Evolutionary conservation across 2,329 filamentous ascomycete genomes (phyloP), one percentile per base, ranked within the genome.

Genomic region (Colletotrichum chrysophilum): DNA sequence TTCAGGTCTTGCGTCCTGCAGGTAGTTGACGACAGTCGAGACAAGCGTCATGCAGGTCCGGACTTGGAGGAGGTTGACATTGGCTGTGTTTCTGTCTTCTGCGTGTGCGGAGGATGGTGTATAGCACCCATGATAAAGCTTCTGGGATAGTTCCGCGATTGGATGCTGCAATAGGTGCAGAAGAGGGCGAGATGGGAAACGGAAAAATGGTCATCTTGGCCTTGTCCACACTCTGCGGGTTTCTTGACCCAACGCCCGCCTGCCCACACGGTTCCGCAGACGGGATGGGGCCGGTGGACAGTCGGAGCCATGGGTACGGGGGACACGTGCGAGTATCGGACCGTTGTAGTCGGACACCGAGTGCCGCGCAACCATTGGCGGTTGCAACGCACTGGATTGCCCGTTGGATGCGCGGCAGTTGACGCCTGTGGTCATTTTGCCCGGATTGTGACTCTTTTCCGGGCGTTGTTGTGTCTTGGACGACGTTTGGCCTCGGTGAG

Each of bases 401-500:
- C 16, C 34, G 38, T 21, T 52, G 26, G 43, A 43, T 64, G 32
- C 32, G 64, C 32, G 34, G 70, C 64, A 65, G n/a, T 43, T 32
- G 26, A 24, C 7, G 26, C n/a, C 13, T 43, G 21, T 28, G 56
- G 64, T 36, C 70, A 32, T 36, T 43, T 52, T 66, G 52, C 32
- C 64, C 64, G 24, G 32, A 30, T 56, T 36, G 30, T 74, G 66
- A 66, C 66, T 60, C 60, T 28, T 61, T 48, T 18, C 30, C 66
- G 66, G 65, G 65, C 72, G 56, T 56, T 32, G 24, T 43, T 43
- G 26, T 62, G 38, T 75, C 68, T 75, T 56, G 72, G 38, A 62
- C 26, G 55, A 48, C 28, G 32, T 56, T 34, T 26, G n/a, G 32
- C 26, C 60, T 76, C 56, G 70, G 58, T 64, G 58, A 65, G 48